Conservation (phyloP, 1,284 basidiomycete species). For the Microstroma glucosiphilum region DNA sequence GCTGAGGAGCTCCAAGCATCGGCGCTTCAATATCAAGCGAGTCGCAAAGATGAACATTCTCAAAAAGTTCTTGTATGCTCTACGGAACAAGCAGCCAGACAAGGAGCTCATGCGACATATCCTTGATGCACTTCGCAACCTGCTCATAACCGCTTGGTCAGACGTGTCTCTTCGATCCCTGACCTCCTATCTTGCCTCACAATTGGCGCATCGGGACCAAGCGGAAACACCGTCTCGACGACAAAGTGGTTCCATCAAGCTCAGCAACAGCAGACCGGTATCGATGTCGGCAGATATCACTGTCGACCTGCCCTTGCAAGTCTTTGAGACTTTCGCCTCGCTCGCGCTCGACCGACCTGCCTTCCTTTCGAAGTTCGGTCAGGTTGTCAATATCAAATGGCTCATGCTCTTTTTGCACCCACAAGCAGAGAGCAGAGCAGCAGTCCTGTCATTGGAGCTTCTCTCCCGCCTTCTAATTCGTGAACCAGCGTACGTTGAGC, state of each 20-base stretch:
- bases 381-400: conserved; percentile 32
- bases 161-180: conserved; percentile 74
- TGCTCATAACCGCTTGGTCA: conserved; percentile 59
- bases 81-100: conserved; percentile 57
- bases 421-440: conserved; percentile 22
- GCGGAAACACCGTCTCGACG: background rate
- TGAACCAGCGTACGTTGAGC: conserved; percentile 38
- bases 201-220: conserved; percentile 58
- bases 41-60: conserved; percentile 57
- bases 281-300: conserved; percentile 14
- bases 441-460: conserved; percentile 25
- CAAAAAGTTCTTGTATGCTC: conserved; percentile 69
- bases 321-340: conserved; percentile 25
- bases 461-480: conserved; percentile 20
- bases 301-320: conserved; percentile 12
- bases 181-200: conserved; percentile 75
- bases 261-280: background rate
- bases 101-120: conserved; percentile 15
- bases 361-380: conserved; percentile 22
- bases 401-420: conserved; percentile 40
- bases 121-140: conserved; percentile 18
- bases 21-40: conserved; percentile 35
- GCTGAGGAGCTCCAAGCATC: conserved; percentile 62
- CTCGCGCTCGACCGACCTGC: conserved; percentile 21
- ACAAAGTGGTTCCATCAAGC: background rate